These are phyloP conservation scores for Rickenella mellea DNA, from an alignment of 768 basidiomycete genomes.

Conservation along the genomic window DNA sequence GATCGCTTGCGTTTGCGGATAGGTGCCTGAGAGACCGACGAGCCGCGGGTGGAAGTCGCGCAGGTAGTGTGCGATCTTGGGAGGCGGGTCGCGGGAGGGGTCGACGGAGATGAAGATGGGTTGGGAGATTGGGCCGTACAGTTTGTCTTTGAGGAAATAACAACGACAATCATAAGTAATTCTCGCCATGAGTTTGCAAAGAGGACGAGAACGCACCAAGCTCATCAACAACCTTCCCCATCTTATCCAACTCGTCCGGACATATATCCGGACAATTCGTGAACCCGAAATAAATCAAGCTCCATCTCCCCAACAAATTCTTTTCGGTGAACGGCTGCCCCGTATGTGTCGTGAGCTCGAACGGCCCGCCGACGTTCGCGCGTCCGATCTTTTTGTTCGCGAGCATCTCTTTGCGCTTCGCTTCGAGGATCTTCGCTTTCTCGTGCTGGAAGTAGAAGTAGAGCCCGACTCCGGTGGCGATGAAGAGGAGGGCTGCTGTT, in stretches of 20 bases:
- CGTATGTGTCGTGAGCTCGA: conserved; percentile 59
- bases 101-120: conserved; percentile 96
- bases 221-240: conserved; percentile 63
- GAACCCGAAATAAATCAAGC: conserved; percentile 95
- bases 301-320: conserved; percentile 84
- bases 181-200: background rate
- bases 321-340: conserved; percentile 71
- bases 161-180: background rate
- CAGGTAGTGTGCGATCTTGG: conserved; percentile 54
- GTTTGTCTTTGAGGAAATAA: conserved; percentile 40
- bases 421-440: conserved; percentile 68
- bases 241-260: conserved; percentile 95
- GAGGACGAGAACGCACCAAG: conserved; percentile 43
- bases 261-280: conserved; percentile 99
- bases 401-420: conserved; percentile 72
- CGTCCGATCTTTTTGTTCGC: conserved; percentile 69
- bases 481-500: conserved; percentile 70
- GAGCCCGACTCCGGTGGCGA: conserved; percentile 73
- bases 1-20: conserved; percentile 70
- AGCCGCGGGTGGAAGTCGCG: conserved; percentile 88
- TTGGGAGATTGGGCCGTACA: conserved; percentile 63
- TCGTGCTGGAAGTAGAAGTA: conserved; percentile 85
- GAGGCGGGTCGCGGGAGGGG: conserved; percentile 76
- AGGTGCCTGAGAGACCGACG: conserved; percentile 83
- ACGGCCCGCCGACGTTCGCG: conserved; percentile 87